phyloP scores from a whole-genome alignment of 1,139 yeast species.

The Blastobotrys illinoisensis region DNA sequence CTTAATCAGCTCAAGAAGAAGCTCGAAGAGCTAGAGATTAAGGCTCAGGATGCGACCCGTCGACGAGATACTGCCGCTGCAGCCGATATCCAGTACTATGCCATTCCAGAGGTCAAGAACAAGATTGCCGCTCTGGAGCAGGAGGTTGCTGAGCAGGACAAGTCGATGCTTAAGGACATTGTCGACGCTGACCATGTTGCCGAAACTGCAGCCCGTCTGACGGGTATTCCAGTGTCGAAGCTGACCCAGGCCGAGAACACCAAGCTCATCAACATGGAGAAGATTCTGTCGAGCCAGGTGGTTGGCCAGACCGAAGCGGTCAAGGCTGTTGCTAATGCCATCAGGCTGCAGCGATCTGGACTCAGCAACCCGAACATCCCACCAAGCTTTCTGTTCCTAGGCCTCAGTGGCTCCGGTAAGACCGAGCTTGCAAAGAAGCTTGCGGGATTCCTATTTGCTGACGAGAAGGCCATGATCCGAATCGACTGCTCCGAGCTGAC shows the following conservation, averaged over 20 bases:
- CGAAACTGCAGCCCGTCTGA: slow-evolving; percentile 93
- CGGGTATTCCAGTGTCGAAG: slow-evolving; percentile 98
- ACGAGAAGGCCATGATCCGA: slow-evolving; percentile 93
- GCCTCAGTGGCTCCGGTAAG: slow-evolving; percentile 97
- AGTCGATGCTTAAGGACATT: slow-evolving; percentile 72
- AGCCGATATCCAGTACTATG: slow-evolving; percentile 92
- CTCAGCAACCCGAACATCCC: slow-evolving; percentile 94
- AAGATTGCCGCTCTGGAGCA: slow-evolving; percentile 71
- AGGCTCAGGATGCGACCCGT: slow-evolving; percentile 95
- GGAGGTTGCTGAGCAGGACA: slow-evolving; percentile 64
- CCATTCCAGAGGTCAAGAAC: slow-evolving; percentile 84
- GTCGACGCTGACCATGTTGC: slow-evolving; percentile 93
- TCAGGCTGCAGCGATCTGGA: slow-evolving; percentile 92
- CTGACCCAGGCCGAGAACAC: slow-evolving; percentile 92
- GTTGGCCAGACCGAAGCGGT: slow-evolving; percentile 97
- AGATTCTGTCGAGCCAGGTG: slow-evolving; percentile 70
- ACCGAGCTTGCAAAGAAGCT: slow-evolving; percentile 95
- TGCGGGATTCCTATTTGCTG: slow-evolving; percentile 93
- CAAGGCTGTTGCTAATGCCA: slow-evolving; percentile 91
- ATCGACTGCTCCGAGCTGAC: slow-evolving; percentile 95
- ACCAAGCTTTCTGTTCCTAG: slow-evolving; percentile 89
- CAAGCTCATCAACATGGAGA: slow-evolving; percentile 92
- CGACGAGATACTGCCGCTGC: slow-evolving; percentile 91
- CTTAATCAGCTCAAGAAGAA: slow-evolving; percentile 83
- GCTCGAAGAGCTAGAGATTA: slow-evolving; percentile 84